Base-by-base conservation (phyloP, 495 filamentous ascomycete genomes). In the Apodospora peruviana region DNA sequence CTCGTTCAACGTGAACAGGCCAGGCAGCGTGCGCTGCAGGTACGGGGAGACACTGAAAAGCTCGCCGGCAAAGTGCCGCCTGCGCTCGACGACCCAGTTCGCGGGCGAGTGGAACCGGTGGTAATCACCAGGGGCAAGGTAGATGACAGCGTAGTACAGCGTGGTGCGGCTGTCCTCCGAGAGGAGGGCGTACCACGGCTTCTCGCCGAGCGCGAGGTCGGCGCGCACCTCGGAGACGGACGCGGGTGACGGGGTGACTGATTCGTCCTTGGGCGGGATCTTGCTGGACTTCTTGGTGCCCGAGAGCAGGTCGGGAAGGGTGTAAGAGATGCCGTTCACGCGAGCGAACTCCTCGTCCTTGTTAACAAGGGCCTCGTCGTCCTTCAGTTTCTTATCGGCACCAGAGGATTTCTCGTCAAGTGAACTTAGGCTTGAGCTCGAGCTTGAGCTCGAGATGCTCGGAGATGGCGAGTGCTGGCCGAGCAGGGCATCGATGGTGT, bases 51-150 rank as follows among this genome's bases (percentile, higher is more conserved):
- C 93, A 41, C 83, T 88, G 71, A 88, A 99, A 16, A 99, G 75
- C 67, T 99, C 93, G 21, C 93, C 93, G 8, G 93, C 90, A 66
- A 99, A 99, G 67, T 99, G 93, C 4, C 93, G 83, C 10, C 93
- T 82, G 57, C 79, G 81, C 66, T 95, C 86, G 27, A 88, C 91
- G 1, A 99, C 93, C 93, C 93, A 99, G 48, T 85, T 84, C 3
- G 87, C 82, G 0, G 93, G 93, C 3, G 87, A 93, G 69, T 99
- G 93, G 76, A 97, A 99, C 42, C 91, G 87, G 70, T 99, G 93
- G 72, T 99, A 99, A 68, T 99, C 93, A 21, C 93, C 93, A 0
- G 93, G 93, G 0, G 93, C 93, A n/a, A 99, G 81, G 70, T 99
- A 99, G 58, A 99, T 82, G 47, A 99, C 93, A 39, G 84, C 82